A percentile compares a stretch with the other conserved stretches of the same genome.
phyloP scores from a whole-genome alignment of 2,329 filamentous ascomycete species.

The Bipolaris victoriae region DNA sequence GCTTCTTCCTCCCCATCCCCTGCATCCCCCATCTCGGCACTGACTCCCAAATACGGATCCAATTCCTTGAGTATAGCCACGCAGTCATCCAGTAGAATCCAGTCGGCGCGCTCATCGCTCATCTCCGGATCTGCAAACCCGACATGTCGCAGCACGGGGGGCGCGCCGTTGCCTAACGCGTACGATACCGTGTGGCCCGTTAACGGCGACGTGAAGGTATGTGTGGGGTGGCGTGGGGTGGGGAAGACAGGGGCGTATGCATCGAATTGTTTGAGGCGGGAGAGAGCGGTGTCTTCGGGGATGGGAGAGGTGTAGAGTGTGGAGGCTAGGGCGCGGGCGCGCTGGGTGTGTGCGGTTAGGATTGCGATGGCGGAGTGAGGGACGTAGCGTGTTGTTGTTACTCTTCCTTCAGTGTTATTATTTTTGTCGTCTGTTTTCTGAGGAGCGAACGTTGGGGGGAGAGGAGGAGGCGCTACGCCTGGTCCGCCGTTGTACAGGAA shows the following conservation, averaged over 20 bases:
- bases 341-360: conserved; percentile 29
- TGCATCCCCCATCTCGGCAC: neutral
- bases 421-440: too few species aligned
- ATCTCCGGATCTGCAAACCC: conserved; percentile 21
- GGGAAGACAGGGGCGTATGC: neutral
- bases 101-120: neutral
- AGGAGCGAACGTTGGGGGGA: neutral
- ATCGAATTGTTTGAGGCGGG: conserved; percentile 10
- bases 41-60: conserved; percentile 19
- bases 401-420: neutral
- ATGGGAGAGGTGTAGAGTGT: neutral
- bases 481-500: conserved; percentile 30
- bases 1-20: neutral
- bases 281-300: neutral
- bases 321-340: conserved; percentile 8
- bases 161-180: conserved; percentile 20
- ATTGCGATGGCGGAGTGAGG: conserved; percentile 35
- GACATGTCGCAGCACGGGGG: conserved; percentile 16
- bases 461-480: conserved; percentile 18
- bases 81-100: conserved; percentile 27
- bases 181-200: conserved; percentile 6
- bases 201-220: neutral
- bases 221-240: neutral
- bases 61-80: conserved; percentile 20
- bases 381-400: conserved; percentile 17